These are phyloP conservation scores for Myxozyma geophila DNA, from an alignment of 805 yeast species.

Conservation along the genomic window DNA sequence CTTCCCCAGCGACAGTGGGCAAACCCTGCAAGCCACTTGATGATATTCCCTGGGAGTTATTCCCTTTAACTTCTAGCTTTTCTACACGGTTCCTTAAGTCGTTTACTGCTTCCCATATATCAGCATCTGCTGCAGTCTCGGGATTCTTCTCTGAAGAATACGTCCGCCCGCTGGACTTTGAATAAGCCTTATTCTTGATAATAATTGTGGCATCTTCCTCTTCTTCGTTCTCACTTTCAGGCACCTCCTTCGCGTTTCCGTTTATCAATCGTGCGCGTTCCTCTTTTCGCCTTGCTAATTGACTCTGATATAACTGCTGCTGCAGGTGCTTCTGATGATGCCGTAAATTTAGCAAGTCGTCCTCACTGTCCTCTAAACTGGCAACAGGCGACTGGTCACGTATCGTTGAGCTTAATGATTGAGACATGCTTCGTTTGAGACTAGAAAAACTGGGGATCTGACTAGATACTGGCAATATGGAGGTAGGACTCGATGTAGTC, in stretches of 20 bases:
- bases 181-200: background rate
- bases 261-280: background rate
- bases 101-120: conserved; percentile 20
- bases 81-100: conserved; percentile 16
- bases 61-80: conserved; percentile 8
- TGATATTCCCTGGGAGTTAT: background rate
- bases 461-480: background rate
- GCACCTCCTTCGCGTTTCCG: background rate
- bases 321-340: conserved; percentile 11
- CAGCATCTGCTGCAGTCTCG: background rate
- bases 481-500: background rate
- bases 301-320: conserved; percentile 3
- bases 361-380: background rate
- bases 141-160: conserved; percentile 14
- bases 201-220: background rate
- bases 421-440: conserved; percentile 7
- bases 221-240: conserved; percentile 1
- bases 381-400: background rate
- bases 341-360: conserved; percentile 1
- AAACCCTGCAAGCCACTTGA: background rate
- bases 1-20: background rate
- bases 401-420: background rate
- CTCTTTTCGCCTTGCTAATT: background rate
- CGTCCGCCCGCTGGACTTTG: conserved; percentile 5
- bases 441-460: conserved; percentile 1